phyloP scores from a whole-genome alignment of 2,329 filamentous ascomycete genomes.

The Tolypocladium ovalisporum region DNA sequence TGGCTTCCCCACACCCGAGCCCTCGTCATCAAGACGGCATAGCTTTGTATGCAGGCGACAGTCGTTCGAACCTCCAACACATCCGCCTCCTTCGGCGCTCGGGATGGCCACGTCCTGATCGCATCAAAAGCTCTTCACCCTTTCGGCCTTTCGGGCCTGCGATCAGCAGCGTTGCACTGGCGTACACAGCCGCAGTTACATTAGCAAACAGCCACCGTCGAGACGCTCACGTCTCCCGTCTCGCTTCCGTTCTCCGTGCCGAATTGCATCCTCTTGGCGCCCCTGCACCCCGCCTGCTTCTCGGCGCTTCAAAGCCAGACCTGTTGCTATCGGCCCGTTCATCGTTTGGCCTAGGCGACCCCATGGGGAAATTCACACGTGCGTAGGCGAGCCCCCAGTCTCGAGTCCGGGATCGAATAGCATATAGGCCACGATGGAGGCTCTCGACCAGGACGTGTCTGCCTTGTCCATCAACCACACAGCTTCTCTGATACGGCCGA shows the following conservation, averaged over 20 bases:
- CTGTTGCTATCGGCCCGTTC: neutral
- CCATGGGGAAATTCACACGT: neutral
- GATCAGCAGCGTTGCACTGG: neutral
- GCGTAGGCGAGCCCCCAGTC: neutral
- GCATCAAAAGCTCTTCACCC: neutral
- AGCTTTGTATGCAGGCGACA: neutral
- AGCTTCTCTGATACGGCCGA: slow-evolving; percentile 20
- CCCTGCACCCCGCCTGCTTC: neutral
- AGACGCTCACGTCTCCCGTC: neutral
- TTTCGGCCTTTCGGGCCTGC: neutral
- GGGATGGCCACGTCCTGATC: neutral
- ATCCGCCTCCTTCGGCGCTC: neutral
- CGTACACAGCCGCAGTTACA: neutral
- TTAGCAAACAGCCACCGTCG: neutral
- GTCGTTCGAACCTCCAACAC: neutral
- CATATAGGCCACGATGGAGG: slow-evolving; percentile 14
- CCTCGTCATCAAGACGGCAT: neutral
- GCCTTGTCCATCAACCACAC: slow-evolving; percentile 17
- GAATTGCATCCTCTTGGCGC: neutral
- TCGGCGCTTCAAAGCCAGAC: neutral
- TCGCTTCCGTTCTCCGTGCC: neutral
- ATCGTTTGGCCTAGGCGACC: neutral
- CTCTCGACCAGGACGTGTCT: slow-evolving; percentile 12
- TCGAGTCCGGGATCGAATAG: slow-evolving; percentile 4
- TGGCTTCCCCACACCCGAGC: neutral